Base-by-base conservation (phyloP, 2,329 filamentous ascomycete genomes). In the Zarea fungicola region DNA sequence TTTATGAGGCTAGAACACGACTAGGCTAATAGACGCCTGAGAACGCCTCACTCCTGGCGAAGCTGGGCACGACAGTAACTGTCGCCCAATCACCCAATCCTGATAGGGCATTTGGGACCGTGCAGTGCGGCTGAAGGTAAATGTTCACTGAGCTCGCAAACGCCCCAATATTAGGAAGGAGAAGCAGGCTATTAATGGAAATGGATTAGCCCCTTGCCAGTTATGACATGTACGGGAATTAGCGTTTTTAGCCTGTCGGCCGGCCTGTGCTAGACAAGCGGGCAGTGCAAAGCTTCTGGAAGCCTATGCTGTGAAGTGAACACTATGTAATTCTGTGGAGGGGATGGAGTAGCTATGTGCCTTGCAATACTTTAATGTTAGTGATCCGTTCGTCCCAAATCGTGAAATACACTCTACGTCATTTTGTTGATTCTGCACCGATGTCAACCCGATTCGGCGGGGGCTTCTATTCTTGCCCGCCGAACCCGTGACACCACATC, bases 401-500 rank as follows among this genome's bases (percentile, higher is more conserved):
- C n/a, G n/a, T n/a, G 36, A 22, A 35, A 41, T 34, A 13, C 23
- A 34, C 36, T 7, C n/a, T 48, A 35, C 37, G 16, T 11, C 35
- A 42, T 35, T 10, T 3, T 42, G 28, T 42, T 23, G 16, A 19
- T 42, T 48, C 28, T n/a, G n/a, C n/a, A n/a, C 37, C 45, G 45
- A n/a, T 48, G 45, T 29, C 45, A 29, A 29, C 45, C 45, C 28
- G 18, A n/a, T 29, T 10, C 45, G 37, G 42, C 45, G 45, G 45
- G 16, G 36, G 45, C 45, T 48, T 48, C 45, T 48, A 48, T 48
- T 48, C 45, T 48, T 48, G 45, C 45, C 45, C 37, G 45, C 36
- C 37, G 29, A 35, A 28, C 36, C 45, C 18, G 36, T 37, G 45
- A 42, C 45, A 48, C 37, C 45, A 48, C 45, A 48, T 48, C 45